These are phyloP conservation scores for Noccaea bulbosa DNA, from an alignment of 345 rosid species.

Conservation along the genomic window DNA sequence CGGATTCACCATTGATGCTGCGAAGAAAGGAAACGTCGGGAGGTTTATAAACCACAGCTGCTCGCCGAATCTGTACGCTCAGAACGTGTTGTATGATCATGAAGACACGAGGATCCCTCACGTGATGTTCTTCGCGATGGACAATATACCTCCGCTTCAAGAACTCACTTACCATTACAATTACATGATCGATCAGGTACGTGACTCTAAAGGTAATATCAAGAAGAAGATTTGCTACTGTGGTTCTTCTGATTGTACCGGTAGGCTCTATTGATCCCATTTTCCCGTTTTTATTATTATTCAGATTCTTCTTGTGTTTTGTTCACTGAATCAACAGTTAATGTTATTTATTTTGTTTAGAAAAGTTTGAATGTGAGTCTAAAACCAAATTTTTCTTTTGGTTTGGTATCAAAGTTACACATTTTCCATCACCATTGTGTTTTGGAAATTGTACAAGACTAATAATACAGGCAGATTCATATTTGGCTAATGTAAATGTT, in stretches of 20 bases:
- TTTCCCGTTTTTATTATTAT: neutral
- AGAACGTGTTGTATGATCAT: slow-evolving; percentile 79
- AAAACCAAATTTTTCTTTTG: neutral
- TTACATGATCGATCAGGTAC: slow-evolving; percentile 65
- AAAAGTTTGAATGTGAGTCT: neutral
- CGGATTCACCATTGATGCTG: slow-evolving; percentile 88
- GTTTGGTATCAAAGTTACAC: neutral
- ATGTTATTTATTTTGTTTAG: neutral
- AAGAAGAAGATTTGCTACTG: slow-evolving; percentile 73
- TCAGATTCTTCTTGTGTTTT: slow-evolving; percentile 6
- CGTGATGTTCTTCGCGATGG: slow-evolving; percentile 83
- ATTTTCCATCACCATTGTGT: slow-evolving; percentile 4
- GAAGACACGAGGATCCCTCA: slow-evolving; percentile 78
- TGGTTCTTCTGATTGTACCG: slow-evolving; percentile 76
- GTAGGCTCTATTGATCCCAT: slow-evolving; percentile 68
- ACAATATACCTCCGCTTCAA: slow-evolving; percentile 87
- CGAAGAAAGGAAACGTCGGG: slow-evolving; percentile 67
- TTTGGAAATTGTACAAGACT: slow-evolving; percentile 11
- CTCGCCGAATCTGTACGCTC: slow-evolving; percentile 92
- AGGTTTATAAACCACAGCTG: slow-evolving; percentile 93
- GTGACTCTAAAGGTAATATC: slow-evolving; percentile 66
- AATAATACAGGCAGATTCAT: neutral
- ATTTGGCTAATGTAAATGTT: neutral
- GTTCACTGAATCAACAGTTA: slow-evolving; percentile 10
- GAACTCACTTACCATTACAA: slow-evolving; percentile 87